These are phyloP conservation scores for Pseudocercospora fuligena DNA, from an alignment of 2,329 filamentous ascomycete species.

Conservation along the genomic window DNA sequence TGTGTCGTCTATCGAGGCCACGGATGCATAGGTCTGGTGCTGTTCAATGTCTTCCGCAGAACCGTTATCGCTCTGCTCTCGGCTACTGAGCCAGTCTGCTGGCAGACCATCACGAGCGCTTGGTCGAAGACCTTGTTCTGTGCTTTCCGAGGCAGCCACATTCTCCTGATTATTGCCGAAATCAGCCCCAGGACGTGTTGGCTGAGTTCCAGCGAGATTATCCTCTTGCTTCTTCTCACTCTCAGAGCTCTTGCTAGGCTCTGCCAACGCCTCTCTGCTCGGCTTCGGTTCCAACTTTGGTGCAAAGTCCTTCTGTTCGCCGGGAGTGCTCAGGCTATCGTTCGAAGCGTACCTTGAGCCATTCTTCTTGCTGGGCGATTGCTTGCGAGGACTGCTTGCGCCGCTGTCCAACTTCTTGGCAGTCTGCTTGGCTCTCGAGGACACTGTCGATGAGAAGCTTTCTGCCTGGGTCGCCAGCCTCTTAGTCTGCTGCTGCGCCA, in stretches of 20 bases:
- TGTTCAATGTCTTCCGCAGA: not conserved
- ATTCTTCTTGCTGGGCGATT: slow-evolving; percentile 8
- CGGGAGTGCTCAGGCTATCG: not conserved
- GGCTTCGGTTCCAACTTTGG: slow-evolving; percentile 10
- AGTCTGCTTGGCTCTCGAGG: slow-evolving; percentile 8
- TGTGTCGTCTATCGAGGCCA: slow-evolving; percentile 27
- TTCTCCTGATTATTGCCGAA: slow-evolving; percentile 13
- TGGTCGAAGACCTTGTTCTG: slow-evolving; percentile 13
- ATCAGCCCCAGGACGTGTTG: slow-evolving; percentile 21
- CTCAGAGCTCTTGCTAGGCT: slow-evolving; percentile 16
- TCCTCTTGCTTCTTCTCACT: slow-evolving; percentile 33
- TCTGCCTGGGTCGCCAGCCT: not conserved
- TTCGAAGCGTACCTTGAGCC: slow-evolving; percentile 12
- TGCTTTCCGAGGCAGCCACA: slow-evolving; percentile 4
- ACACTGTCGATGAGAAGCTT: slow-evolving; percentile 4
- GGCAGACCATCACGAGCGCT: slow-evolving; percentile 14
- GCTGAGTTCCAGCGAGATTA: slow-evolving; percentile 28
- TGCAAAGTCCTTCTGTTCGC: slow-evolving; percentile 4
- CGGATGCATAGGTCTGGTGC: slow-evolving; percentile 14
- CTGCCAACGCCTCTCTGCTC: slow-evolving; percentile 17
- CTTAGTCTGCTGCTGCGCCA: slow-evolving; percentile 5
- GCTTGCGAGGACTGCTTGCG: slow-evolving; percentile 15
- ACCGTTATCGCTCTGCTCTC: slow-evolving; percentile 12
- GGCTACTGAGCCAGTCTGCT: slow-evolving; percentile 15
- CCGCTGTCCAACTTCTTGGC: slow-evolving; percentile 16